Evolutionary conservation across 1,139 yeast genomes (phyloP), one percentile per base, ranked within the genome.

Genomic region (Wickerhamiella pararugosa): DNA sequence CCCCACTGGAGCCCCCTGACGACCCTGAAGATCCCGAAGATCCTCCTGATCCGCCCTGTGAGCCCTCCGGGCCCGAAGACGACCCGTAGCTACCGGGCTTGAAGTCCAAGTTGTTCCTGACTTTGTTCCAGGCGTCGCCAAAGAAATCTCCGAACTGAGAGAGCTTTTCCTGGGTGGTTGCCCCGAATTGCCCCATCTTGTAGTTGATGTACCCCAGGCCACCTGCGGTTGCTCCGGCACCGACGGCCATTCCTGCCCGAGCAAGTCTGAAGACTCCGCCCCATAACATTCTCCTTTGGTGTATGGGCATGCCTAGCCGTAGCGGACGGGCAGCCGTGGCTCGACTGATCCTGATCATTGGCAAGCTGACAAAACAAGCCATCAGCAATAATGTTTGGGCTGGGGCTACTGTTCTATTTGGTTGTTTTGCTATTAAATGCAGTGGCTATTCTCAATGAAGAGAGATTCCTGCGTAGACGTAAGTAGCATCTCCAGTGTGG

Each of bases 151-250:
- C 73, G 25, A 79, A 64, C 40, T 75, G 67, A 6, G 69, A 67
- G 38, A 86, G 54, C 56, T 74, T 74, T 47, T 81, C 94, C 43
- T 68, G 69, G 0, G 95, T 74, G 52, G 71, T 83, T 35, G 60
- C 67, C 1, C 84, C 70, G 0, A 93, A 94, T 60, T 87, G 93
- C 46, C 86, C 94, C 3, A 86, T 81, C 59, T 90, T 87, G 59
- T 86, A 86, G 28, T 87, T 84, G 38, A 86, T 78, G 56, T 86
- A 90, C 4, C 94, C 80, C 0, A 95, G 94, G 3, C 94, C 94
- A 6, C 96, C 97, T 1, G 94, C 95, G 37, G 86, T 62, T 0
- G 94, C 84, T 6, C 95, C 93, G 1, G 51, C 50, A 4, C 54
- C 52, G 4, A 49, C 41, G n/a, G 51, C 47, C 10, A 46, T 9